phyloP scores from a whole-genome alignment of 2,329 filamentous ascomycete genomes.

The Domatiomyces catenatus region DNA sequence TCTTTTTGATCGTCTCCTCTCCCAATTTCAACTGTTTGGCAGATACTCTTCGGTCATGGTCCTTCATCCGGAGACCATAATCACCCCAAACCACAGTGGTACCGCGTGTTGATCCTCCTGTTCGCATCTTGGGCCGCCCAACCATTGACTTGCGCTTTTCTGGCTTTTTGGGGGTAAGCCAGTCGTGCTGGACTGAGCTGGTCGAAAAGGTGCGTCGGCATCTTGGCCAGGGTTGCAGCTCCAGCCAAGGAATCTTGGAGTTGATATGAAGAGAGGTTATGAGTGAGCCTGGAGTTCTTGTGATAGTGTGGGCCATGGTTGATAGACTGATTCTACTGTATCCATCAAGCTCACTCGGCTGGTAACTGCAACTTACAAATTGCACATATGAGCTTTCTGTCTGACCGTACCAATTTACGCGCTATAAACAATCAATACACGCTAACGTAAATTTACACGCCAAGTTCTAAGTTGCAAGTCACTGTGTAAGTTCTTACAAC shows the following conservation, averaged over 20 bases:
- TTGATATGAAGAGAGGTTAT: neutral
- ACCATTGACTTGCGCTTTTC: conserved; percentile 80
- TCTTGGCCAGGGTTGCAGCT: conserved; percentile 27
- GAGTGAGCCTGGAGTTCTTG: neutral
- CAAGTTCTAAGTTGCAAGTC: neutral
- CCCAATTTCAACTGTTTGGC: conserved; percentile 76
- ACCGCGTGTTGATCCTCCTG: conserved; percentile 77
- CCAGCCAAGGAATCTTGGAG: neutral
- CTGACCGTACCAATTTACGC: neutral
- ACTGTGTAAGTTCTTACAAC: too few species aligned
- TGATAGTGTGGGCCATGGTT: neutral
- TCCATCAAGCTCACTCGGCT: neutral
- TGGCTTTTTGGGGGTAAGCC: conserved; percentile 67
- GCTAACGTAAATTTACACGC: neutral
- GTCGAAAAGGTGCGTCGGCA: conserved; percentile 48
- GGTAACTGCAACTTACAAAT: neutral
- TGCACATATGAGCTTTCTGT: neutral
- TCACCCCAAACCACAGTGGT: conserved; percentile 95
- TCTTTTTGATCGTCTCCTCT: conserved; percentile 80
- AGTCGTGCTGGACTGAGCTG: conserved; percentile 46
- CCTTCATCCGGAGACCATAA: conserved; percentile 82
- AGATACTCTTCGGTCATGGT: conserved; percentile 82
- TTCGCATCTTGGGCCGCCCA: conserved; percentile 72
- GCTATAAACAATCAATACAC: neutral
- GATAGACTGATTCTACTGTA: neutral